Percentiles rank a stretch among this genome's conserved stretches.
These are phyloP conservation scores for Lachancea sp. DNA, from an alignment of 805 yeast species.

Conservation along the genomic window DNA sequence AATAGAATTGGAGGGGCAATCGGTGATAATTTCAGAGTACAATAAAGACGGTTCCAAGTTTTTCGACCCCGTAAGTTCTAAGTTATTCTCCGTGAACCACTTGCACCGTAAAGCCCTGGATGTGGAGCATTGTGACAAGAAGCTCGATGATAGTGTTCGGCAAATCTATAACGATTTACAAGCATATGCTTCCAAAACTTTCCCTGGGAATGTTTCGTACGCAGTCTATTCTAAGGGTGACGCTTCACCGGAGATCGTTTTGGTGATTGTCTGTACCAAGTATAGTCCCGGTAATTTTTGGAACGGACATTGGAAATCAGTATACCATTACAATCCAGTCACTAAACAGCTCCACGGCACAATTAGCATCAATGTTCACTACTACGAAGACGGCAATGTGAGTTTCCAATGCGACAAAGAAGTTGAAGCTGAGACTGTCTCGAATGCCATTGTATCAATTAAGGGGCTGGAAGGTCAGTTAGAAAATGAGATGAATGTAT, in stretches of 20 bases:
- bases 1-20: conserved; percentile 31
- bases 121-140: conserved; percentile 37
- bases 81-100: conserved; percentile 56
- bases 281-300: conserved; percentile 72
- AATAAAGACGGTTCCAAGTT: conserved; percentile 48
- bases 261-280: conserved; percentile 66
- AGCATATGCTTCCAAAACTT: conserved; percentile 57
- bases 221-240: conserved; percentile 38
- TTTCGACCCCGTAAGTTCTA: conserved; percentile 45
- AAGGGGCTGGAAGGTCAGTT: conserved; percentile 49
- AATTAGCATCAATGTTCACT: conserved; percentile 72
- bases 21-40: conserved; percentile 42
- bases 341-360: conserved; percentile 42
- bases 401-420: conserved; percentile 49
- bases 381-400: conserved; percentile 94
- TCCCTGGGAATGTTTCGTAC: conserved; percentile 47
- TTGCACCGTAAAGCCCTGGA: conserved; percentile 44
- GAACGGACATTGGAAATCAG: conserved; percentile 84
- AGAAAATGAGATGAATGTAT: conserved; percentile 52
- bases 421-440: conserved; percentile 24
- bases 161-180: conserved; percentile 18
- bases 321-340: conserved; percentile 41
- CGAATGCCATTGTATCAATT: conserved; percentile 40
- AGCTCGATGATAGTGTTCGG: conserved; percentile 16
- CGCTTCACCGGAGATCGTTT: conserved; percentile 26